Conservation (phyloP, 305 asterid genomes). For the Petunia hybrid region DNA sequence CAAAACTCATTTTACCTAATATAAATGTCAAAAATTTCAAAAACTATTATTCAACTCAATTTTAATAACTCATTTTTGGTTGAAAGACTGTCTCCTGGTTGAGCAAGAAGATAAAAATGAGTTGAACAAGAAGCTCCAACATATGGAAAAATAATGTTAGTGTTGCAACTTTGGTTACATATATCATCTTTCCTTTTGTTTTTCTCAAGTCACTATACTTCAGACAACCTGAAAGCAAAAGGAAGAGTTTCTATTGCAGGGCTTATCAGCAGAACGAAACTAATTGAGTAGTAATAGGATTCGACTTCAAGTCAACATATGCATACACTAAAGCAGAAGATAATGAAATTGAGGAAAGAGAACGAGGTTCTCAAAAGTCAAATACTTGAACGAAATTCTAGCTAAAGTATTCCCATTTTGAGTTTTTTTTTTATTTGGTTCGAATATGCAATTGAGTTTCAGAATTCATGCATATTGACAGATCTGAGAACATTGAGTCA, state of each 20-base stretch:
- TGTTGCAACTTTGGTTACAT: not conserved
- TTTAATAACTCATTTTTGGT: not conserved
- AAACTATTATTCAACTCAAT: no score
- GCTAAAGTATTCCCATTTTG: not conserved
- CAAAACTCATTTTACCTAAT: no score
- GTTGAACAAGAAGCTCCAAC: conserved; percentile 44
- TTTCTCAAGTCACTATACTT: not conserved
- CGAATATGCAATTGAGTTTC: not conserved
- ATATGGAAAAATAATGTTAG: conserved; percentile 54
- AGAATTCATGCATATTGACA: not conserved
- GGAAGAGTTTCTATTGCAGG: conserved; percentile 35
- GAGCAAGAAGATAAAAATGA: conserved; percentile 53
- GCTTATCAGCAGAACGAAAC: conserved; percentile 44
- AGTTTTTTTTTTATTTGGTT: not conserved
- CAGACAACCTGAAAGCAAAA: not conserved
- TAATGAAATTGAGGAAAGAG: conserved; percentile 54
- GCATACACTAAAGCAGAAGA: conserved; percentile 52
- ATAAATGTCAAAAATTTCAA: no score
- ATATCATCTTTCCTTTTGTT: not conserved
- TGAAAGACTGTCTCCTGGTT: conserved; percentile 51
- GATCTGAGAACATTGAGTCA: not conserved
- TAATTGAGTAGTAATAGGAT: conserved; percentile 45
- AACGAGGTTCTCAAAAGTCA: conserved; percentile 49
- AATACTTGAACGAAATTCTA: conserved; percentile 28
- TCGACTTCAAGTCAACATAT: conserved; percentile 46